Evolutionary conservation across 768 basidiomycete species (phyloP).

Genomic region (Lyophyllum decastes): DNA sequence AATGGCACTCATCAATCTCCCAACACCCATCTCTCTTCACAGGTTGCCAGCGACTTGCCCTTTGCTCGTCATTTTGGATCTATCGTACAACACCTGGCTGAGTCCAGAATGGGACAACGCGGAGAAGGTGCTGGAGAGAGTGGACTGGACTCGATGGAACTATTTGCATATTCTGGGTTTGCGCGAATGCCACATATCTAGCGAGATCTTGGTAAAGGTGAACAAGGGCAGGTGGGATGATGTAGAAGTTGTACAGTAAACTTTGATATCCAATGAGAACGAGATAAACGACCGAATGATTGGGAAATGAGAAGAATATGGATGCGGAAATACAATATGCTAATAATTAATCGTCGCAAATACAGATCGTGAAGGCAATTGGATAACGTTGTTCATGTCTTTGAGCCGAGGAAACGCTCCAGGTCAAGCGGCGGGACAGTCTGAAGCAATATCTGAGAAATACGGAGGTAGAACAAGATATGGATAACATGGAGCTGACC

Average conservation of each 20-base stretch:
- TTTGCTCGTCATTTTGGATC: constrained; percentile 59
- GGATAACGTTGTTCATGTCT: constrained; percentile 30
- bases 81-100: constrained; percentile 65
- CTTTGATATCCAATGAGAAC: background rate
- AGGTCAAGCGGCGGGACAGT: constrained; percentile 57
- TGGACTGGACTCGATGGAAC: constrained; percentile 62
- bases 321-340: constrained; percentile 1
- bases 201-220: constrained; percentile 42
- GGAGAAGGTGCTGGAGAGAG: constrained; percentile 41
- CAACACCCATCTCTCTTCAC: constrained; percentile 49
- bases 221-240: constrained; percentile 71
- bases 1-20: constrained; percentile 57
- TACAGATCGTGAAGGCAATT: background rate
- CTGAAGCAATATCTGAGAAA: constrained; percentile 23
- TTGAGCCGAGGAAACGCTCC: constrained; percentile 49
- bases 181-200: constrained; percentile 50
- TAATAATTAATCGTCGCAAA: constrained; percentile 1
- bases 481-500: constrained; percentile 25
- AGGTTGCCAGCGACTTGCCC: constrained; percentile 63
- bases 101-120: constrained; percentile 27
- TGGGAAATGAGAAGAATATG: background rate
- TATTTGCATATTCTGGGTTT: constrained; percentile 56
- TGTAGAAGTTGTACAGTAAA: constrained; percentile 47
- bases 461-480: background rate
- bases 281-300: background rate